Evolutionary conservation across 73 alveolate species (phyloP).

Genomic region (Loxodes magnus): DNA sequence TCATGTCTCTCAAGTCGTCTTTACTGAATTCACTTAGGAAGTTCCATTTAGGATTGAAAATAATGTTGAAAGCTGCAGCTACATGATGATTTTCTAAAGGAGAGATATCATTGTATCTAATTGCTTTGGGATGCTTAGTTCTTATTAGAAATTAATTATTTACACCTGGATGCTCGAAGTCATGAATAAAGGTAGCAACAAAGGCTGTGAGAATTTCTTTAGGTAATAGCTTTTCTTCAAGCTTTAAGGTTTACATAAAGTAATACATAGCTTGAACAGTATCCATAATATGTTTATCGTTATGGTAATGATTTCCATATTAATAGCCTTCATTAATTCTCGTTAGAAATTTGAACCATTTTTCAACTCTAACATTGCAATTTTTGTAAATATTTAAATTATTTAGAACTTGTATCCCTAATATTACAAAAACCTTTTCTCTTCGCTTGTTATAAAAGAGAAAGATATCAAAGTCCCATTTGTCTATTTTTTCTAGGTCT

Average conservation of each 20-base stretch:
- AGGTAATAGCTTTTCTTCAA: background rate
- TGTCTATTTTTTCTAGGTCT: slow-evolving; percentile 6
- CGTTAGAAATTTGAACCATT: slow-evolving; percentile 8
- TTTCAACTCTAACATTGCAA: slow-evolving; percentile 2
- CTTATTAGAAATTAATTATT: slow-evolving; percentile 45
- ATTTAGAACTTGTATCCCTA: background rate
- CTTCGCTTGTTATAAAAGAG: background rate
- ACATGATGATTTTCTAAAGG: slow-evolving; percentile 75
- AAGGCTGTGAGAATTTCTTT: slow-evolving; percentile 43
- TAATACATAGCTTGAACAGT: slow-evolving; percentile 52
- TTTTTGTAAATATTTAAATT: slow-evolving; percentile 1
- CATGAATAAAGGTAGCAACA: slow-evolving; percentile 49
- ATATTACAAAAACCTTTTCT: background rate
- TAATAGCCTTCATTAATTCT: slow-evolving; percentile 30
- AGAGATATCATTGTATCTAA: slow-evolving; percentile 55
- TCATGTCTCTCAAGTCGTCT: slow-evolving; percentile 20
- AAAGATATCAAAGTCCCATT: slow-evolving; percentile 6
- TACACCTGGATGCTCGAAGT: slow-evolving; percentile 58
- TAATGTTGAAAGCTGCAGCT: slow-evolving; percentile 51
- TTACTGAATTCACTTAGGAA: slow-evolving; percentile 38
- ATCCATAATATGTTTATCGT: slow-evolving; percentile 34
- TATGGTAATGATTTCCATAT: slow-evolving; percentile 46
- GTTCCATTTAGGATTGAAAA: slow-evolving; percentile 32
- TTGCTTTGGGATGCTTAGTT: slow-evolving; percentile 67
- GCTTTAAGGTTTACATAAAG: slow-evolving; percentile 4